A percentile compares a stretch with the other conserved stretches of the same genome.
Conservation (phyloP, 192 early-diverging fungal genomes). For the Umbelopsis vinacea region DNA sequence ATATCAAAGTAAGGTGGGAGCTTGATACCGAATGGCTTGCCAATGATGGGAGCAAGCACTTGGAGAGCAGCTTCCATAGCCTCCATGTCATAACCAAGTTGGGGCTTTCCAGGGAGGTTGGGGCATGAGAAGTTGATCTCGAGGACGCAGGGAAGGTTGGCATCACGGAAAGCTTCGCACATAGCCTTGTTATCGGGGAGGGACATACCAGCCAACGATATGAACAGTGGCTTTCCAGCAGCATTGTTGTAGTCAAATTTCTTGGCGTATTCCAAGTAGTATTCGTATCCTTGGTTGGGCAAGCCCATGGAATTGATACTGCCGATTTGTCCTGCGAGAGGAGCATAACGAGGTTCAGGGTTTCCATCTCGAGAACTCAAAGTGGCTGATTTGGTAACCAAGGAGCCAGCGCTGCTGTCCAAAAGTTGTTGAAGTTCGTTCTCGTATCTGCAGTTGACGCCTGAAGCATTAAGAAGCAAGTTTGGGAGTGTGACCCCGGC, state of each 20-base stretch:
- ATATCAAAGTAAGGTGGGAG: constrained; percentile 46
- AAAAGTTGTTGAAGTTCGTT: constrained; percentile 34
- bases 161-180: constrained; percentile 38
- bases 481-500: constrained; percentile 40
- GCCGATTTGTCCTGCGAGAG: constrained; percentile 25
- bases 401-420: constrained; percentile 38
- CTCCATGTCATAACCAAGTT: constrained; percentile 42
- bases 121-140: constrained; percentile 46
- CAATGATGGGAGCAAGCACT: constrained; percentile 36
- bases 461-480: constrained; percentile 43
- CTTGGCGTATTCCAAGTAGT: constrained; percentile 40
- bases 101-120: constrained; percentile 44
- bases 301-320: constrained; percentile 46
- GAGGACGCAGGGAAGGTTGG: constrained; percentile 32
- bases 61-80: constrained; percentile 40
- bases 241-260: constrained; percentile 36
- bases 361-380: constrained; percentile 38
- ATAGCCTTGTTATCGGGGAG: constrained; percentile 40
- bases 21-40: constrained; percentile 43
- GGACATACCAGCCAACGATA: constrained; percentile 39
- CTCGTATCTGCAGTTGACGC: constrained; percentile 36
- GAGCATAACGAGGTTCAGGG: constrained; percentile 38
- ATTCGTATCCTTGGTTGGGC: constrained; percentile 42
- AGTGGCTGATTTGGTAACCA: constrained; percentile 44
- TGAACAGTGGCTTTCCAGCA: constrained; percentile 36